Conservation (phyloP, 2,329 filamentous ascomycete species). For the Amylocarpus encephaloides region DNA sequence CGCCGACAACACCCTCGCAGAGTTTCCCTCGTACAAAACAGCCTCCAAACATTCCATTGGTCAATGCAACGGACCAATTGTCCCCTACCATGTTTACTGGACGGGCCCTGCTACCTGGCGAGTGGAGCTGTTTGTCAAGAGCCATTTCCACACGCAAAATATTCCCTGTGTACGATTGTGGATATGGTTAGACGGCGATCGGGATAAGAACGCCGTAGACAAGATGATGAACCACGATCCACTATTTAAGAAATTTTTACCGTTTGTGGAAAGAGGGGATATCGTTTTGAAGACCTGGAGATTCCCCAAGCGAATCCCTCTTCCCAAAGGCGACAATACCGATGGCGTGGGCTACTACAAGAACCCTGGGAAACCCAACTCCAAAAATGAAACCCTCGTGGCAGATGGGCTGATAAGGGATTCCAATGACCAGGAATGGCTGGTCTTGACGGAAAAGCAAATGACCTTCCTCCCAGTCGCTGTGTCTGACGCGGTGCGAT, state of each 20-base stretch:
- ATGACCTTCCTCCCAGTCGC: constrained; percentile 52
- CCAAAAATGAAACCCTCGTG: constrained; percentile 33
- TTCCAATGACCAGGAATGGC: constrained; percentile 44
- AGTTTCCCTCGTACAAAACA: constrained; percentile 31
- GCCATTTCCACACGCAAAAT: constrained; percentile 51
- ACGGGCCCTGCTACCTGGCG: constrained; percentile 50
- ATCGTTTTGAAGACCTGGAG: constrained; percentile 47
- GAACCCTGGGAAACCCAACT: constrained; percentile 37
- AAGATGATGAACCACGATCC: constrained; percentile 46
- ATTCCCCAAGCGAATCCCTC: constrained; percentile 45
- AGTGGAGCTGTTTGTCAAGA: constrained; percentile 50
- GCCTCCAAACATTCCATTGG: constrained; percentile 38
- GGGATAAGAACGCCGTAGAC: constrained; percentile 42
- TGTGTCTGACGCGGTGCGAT: constrained; percentile 49
- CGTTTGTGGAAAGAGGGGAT: constrained; percentile 47
- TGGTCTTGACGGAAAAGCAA: constrained; percentile 46
- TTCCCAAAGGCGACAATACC: constrained; percentile 42
- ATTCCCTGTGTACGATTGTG: constrained; percentile 47
- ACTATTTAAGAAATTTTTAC: constrained; percentile 46
- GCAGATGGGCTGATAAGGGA: constrained; percentile 47
- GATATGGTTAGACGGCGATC: constrained; percentile 49
- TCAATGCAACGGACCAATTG: constrained; percentile 48
- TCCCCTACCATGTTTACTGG: constrained; percentile 52
- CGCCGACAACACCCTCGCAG: constrained; percentile 28
- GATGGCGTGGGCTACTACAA: constrained; percentile 45